Evolutionary conservation across 805 yeast genomes (phyloP).

Genomic region (Candida khao-thaluensis): DNA sequence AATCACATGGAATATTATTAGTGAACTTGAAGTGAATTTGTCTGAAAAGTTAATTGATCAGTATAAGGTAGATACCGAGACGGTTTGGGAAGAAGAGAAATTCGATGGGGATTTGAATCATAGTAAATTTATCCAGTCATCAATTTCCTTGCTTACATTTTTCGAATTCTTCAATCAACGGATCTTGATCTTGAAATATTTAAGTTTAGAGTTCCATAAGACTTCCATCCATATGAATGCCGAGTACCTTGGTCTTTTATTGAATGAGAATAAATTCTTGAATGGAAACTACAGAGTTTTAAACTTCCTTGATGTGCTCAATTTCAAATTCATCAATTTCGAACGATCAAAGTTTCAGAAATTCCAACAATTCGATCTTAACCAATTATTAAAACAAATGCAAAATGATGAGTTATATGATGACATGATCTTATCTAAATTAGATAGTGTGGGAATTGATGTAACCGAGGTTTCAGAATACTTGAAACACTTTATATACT

Average conservation of each 20-base stretch:
- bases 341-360: slow-evolving; percentile 38
- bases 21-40: slow-evolving; percentile 41
- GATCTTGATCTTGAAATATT: slow-evolving; percentile 57
- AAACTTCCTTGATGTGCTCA: slow-evolving; percentile 68
- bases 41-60: slow-evolving; percentile 54
- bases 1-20: slow-evolving; percentile 51
- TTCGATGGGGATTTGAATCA: slow-evolving; percentile 42
- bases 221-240: slow-evolving; percentile 52
- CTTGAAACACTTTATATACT: slow-evolving; percentile 47
- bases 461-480: slow-evolving; percentile 13
- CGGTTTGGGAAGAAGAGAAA: slow-evolving; percentile 52
- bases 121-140: slow-evolving; percentile 29
- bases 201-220: slow-evolving; percentile 70
- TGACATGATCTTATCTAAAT: neutral
- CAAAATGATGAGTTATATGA: slow-evolving; percentile 5
- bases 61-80: slow-evolving; percentile 52
- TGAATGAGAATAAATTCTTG: slow-evolving; percentile 48
- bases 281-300: slow-evolving; percentile 66
- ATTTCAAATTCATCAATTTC: slow-evolving; percentile 49
- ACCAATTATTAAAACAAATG: slow-evolving; percentile 36
- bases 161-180: slow-evolving; percentile 62
- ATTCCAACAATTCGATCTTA: slow-evolving; percentile 29
- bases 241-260: slow-evolving; percentile 52
- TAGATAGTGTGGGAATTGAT: slow-evolving; percentile 1
- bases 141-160: slow-evolving; percentile 49